phyloP scores from a whole-genome alignment of 306 rosid genomes.

The Vachellia collinsii region DNA sequence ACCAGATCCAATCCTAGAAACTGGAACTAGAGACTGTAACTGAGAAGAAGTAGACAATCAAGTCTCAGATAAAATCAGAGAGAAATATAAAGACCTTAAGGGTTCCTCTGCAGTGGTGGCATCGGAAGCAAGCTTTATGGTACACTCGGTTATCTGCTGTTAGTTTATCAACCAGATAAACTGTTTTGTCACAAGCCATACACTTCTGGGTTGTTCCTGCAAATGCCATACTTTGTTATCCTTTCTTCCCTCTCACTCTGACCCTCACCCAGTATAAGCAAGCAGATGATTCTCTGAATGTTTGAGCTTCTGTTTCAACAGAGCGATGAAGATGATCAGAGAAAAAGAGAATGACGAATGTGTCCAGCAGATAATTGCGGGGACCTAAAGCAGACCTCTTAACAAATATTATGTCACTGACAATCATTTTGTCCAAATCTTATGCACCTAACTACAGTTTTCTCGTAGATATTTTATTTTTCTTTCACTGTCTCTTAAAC shows the following conservation, averaged over 20 bases:
- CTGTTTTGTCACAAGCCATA: conserved; percentile 99
- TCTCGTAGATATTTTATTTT: conserved; percentile 22
- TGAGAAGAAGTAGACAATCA: background rate
- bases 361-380: conserved; percentile 53
- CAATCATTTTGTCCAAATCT: conserved; percentile 71
- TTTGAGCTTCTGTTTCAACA: conserved; percentile 17
- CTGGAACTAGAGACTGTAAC: conserved; percentile 19
- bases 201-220: conserved; percentile 99
- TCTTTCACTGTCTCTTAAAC: conserved; percentile 5
- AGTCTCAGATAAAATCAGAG: background rate
- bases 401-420: conserved; percentile 56
- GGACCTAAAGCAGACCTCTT: conserved; percentile 49
- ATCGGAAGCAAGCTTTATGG: conserved; percentile 98
- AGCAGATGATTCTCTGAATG: conserved; percentile 20
- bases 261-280: conserved; percentile 23
- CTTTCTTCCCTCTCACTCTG: conserved; percentile 5
- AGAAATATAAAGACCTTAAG: conserved; percentile 68
- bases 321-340: conserved; percentile 36
- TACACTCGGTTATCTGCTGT: conserved; percentile 91
- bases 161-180: conserved; percentile 92
- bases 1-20: conserved; percentile 44
- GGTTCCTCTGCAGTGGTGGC: conserved; percentile 99
- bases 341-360: conserved; percentile 40
- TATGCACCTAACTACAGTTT: conserved; percentile 62
- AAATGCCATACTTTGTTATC: conserved; percentile 71